Conservation (phyloP, 371 early-diverging fungal genomes). For the Encephalitozoon intestinalis region DNA sequence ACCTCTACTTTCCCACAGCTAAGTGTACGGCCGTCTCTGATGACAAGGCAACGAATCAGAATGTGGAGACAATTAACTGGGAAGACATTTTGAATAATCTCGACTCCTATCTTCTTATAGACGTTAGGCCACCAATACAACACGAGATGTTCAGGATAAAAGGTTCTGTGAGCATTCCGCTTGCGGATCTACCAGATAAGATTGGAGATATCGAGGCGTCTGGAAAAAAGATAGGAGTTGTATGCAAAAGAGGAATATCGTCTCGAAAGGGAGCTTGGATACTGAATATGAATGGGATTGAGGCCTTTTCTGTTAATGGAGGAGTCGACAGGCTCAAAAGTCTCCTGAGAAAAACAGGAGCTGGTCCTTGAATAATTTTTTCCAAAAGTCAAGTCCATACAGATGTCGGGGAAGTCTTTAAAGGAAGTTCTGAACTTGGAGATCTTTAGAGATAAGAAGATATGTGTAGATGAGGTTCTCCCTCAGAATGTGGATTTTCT, state of each 20-base stretch:
- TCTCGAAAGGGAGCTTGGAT: conserved; percentile 28
- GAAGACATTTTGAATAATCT: conserved; percentile 5
- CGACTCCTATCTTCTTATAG: conserved; percentile 35
- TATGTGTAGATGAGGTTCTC: conserved; percentile 23
- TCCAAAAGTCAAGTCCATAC: not conserved
- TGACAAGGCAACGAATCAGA: not conserved
- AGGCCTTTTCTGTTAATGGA: conserved; percentile 29
- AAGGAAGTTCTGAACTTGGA: conserved; percentile 10
- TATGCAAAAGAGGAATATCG: conserved; percentile 45
- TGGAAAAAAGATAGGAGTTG: conserved; percentile 28
- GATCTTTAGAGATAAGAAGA: conserved; percentile 14
- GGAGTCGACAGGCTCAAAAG: conserved; percentile 42
- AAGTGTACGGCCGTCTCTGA: not conserved
- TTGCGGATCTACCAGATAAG: conserved; percentile 7
- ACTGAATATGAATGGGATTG: conserved; percentile 4
- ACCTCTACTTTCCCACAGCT: not conserved
- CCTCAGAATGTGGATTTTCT: conserved; percentile 48
- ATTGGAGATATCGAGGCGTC: not conserved
- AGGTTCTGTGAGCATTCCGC: conserved; percentile 44
- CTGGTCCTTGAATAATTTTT: not conserved
- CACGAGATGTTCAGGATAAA: conserved; percentile 41
- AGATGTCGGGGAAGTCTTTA: not conserved
- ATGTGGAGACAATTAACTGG: conserved; percentile 25
- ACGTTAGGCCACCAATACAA: conserved; percentile 30
- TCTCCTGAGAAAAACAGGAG: not conserved